Evolutionary conservation across 139 green algal genomes (phyloP), one percentile per base, ranked within the genome.

Genomic region (Ettlia oleoabundans): DNA sequence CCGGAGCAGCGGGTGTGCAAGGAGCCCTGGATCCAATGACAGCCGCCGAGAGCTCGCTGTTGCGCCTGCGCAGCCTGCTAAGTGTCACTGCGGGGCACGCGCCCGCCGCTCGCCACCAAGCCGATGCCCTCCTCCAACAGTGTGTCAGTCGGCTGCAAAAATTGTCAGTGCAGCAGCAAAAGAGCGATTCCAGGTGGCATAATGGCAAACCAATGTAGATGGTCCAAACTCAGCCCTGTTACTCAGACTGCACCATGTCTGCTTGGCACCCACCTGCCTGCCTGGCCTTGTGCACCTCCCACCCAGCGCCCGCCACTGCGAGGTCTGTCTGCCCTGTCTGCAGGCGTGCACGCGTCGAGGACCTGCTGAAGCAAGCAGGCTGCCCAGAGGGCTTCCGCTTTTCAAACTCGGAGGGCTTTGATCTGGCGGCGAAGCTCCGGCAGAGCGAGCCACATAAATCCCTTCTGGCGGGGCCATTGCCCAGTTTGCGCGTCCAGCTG

Each of bases 31-130:
- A 35, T 2, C 30, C n/a, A 8, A 3, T 63, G 30, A 6, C 18
- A 1, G n/a, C 35, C 0, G 81, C 81, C 0, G 35, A 82, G 30
- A 81, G 21, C 4, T 42, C 72, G 4, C 81, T 86, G 35, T 30
- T 86, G 65, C 74, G 74, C 9, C 81, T 86, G 75, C 81, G 81
- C 18, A 67, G 69, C 55, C n/a, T 86, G n/a, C 81, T 86, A 19
- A 82, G 64, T n/a, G 55, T 78, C 33, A 61, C 42, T 6, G 74
- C 81, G 24, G 68, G 18, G n/a, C 19, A 43, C 40, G 69, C 73
- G 8, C 55, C 72, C 22, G 72, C 37, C n/a, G 28, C 30, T 7
- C 47, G 35, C 19, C 42, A 64, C 21, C 40, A 74, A 9, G 65
- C 81, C 8, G 52, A 72, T 26, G 9, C 7, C 21, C 81, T 86